These are phyloP conservation scores for Gossypium australe DNA, from an alignment of 345 rosid species.

Conservation along the genomic window DNA sequence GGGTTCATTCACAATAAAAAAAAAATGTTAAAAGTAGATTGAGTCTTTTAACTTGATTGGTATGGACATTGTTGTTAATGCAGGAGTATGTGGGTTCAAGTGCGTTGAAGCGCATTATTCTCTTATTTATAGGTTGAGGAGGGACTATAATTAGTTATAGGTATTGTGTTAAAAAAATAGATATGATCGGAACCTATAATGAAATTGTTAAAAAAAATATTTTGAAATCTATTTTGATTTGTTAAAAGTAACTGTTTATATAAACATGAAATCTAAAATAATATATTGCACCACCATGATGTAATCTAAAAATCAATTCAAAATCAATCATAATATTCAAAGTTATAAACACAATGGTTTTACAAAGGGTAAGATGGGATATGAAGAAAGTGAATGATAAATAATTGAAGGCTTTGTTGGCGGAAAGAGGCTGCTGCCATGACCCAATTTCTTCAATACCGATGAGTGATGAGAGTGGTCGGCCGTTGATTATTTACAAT, in stretches of 20 bases:
- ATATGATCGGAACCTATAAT: too few relatives aligned
- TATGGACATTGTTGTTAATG: accelerated
- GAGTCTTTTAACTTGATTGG: accelerated
- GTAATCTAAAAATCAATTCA: not conserved
- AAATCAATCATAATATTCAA: not conserved
- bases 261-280: too few relatives aligned
- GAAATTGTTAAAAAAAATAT: too few relatives aligned
- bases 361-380: not conserved
- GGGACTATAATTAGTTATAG: accelerated
- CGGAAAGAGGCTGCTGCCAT: constrained; percentile 16
- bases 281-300: not conserved
- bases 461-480: too few relatives aligned
- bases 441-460: not conserved
- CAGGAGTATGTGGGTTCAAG: accelerated
- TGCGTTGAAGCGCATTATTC: too few relatives aligned
- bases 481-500: too few relatives aligned
- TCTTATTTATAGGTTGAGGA: too few relatives aligned
- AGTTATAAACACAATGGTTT: too few relatives aligned
- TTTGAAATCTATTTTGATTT: too few relatives aligned
- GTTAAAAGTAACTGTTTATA: too few relatives aligned
- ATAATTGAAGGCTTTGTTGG: constrained; percentile 10
- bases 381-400: not conserved
- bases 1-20: too few relatives aligned
- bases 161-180: accelerated
- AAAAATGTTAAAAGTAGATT: too few relatives aligned